These are phyloP conservation scores for Priceomyces fermenticarens DNA, from an alignment of 805 yeast genomes.

Conservation along the genomic window DNA sequence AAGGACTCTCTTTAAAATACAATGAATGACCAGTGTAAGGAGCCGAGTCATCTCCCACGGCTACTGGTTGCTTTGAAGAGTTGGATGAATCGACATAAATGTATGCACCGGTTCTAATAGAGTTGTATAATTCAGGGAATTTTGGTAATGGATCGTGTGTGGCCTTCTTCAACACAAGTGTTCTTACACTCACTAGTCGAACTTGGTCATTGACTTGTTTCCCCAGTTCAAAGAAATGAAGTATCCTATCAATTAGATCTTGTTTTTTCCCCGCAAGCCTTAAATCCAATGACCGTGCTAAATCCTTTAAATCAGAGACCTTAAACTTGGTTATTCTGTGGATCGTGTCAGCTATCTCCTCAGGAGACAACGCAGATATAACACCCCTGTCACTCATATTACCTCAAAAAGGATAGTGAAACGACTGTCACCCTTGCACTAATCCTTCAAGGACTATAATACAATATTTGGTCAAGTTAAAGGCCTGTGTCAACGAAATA, in stretches of 20 bases:
- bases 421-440: too few relatives aligned
- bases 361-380: constrained; percentile 9
- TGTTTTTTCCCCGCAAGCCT: constrained; percentile 58
- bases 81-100: constrained; percentile 4
- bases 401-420: neutral
- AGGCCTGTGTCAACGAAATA: too few relatives aligned
- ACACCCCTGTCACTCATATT: constrained; percentile 7
- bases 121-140: constrained; percentile 25
- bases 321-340: constrained; percentile 24
- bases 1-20: constrained; percentile 54
- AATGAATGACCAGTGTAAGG: constrained; percentile 37
- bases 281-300: constrained; percentile 50
- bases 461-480: too few relatives aligned
- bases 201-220: constrained; percentile 35
- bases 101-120: constrained; percentile 27
- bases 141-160: constrained; percentile 36
- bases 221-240: constrained; percentile 43
- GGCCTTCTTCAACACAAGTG: constrained; percentile 38
- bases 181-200: constrained; percentile 43
- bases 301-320: constrained; percentile 50
- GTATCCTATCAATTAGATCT: constrained; percentile 55
- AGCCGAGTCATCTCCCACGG: constrained; percentile 7
- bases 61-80: constrained; percentile 3
- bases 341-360: constrained; percentile 14
- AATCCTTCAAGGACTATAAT: too few relatives aligned